Percentiles rank a stretch among this genome's conserved stretches.
Conservation (phyloP, 2,329 filamentous ascomycete genomes). For the Raffaelea albimanens region DNA sequence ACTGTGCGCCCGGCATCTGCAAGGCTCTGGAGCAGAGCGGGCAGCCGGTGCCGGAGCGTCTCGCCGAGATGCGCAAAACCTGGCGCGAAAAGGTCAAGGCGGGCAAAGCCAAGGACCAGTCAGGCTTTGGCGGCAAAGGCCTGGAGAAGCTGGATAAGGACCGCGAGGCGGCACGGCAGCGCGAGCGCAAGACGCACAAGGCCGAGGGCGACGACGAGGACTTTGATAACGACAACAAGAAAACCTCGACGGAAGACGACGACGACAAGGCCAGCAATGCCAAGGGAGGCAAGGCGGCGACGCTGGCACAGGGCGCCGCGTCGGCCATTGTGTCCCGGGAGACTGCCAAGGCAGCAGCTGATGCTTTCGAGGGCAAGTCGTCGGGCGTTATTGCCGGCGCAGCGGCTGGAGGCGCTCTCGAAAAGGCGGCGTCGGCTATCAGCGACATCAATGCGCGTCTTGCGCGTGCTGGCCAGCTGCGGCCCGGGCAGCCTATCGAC, state of each 20-base stretch:
- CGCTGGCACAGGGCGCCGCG: slow-evolving; percentile 52
- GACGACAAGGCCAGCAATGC: slow-evolving; percentile 62
- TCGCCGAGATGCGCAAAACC: slow-evolving; percentile 56
- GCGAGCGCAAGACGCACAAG: slow-evolving; percentile 83
- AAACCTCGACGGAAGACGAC: slow-evolving; percentile 52
- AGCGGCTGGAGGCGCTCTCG: slow-evolving; percentile 42
- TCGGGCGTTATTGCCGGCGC: background rate
- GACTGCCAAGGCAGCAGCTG: slow-evolving; percentile 32
- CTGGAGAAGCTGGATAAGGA: slow-evolving; percentile 86
- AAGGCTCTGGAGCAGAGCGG: slow-evolving; percentile 91
- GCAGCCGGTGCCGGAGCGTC: slow-evolving; percentile 65
- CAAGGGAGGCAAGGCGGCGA: slow-evolving; percentile 54
- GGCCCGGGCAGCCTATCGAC: slow-evolving; percentile 89
- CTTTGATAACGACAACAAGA: slow-evolving; percentile 48
- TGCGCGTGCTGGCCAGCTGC: slow-evolving; percentile 79
- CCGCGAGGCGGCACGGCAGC: slow-evolving; percentile 74
- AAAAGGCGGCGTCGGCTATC: slow-evolving; percentile 84
- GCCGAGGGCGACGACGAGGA: slow-evolving; percentile 79
- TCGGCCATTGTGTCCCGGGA: slow-evolving; percentile 48
- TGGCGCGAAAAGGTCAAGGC: slow-evolving; percentile 88
- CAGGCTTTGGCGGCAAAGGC: slow-evolving; percentile 91
- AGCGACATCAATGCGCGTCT: slow-evolving; percentile 85
- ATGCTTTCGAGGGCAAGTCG: slow-evolving; percentile 18
- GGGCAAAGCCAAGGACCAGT: slow-evolving; percentile 81
- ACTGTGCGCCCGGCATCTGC: slow-evolving; percentile 77